Conservation (phyloP, 2,329 filamentous ascomycete genomes). For the Trichoderma endophyticum region DNA sequence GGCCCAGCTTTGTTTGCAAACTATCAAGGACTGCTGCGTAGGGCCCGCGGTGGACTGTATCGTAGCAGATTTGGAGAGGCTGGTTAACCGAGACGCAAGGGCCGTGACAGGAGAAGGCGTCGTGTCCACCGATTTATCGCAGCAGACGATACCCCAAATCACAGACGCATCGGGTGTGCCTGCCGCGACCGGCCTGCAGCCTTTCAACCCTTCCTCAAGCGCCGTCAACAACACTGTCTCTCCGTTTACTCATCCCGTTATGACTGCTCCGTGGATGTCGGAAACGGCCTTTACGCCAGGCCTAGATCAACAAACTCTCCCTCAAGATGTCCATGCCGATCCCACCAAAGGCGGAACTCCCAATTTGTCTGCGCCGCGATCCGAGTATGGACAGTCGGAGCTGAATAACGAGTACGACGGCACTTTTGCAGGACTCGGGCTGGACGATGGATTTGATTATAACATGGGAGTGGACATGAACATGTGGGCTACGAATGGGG, state of each 20-base stretch:
- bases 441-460: slow-evolving; percentile 43
- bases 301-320: slow-evolving; percentile 1
- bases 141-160: slow-evolving; percentile 27
- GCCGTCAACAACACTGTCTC: slow-evolving; percentile 25
- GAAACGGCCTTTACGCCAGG: slow-evolving; percentile 26
- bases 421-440: slow-evolving; percentile 45
- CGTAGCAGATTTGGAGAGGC: slow-evolving; percentile 48
- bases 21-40: slow-evolving; percentile 49
- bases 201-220: neutral
- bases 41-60: slow-evolving; percentile 49
- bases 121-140: slow-evolving; percentile 15
- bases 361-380: slow-evolving; percentile 17
- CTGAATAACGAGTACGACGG: slow-evolving; percentile 51
- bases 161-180: slow-evolving; percentile 30
- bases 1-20: slow-evolving; percentile 48
- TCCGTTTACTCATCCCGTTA: slow-evolving; percentile 32
- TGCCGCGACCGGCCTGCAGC: neutral
- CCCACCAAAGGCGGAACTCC: slow-evolving; percentile 15
- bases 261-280: slow-evolving; percentile 30
- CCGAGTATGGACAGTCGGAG: slow-evolving; percentile 27
- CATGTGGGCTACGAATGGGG: slow-evolving; percentile 34
- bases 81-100: slow-evolving; percentile 46
- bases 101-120: slow-evolving; percentile 8
- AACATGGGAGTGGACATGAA: slow-evolving; percentile 42
- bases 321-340: neutral